Conservation (phyloP, 495 filamentous ascomycete species). For the Trichoderma gamsii region DNA sequence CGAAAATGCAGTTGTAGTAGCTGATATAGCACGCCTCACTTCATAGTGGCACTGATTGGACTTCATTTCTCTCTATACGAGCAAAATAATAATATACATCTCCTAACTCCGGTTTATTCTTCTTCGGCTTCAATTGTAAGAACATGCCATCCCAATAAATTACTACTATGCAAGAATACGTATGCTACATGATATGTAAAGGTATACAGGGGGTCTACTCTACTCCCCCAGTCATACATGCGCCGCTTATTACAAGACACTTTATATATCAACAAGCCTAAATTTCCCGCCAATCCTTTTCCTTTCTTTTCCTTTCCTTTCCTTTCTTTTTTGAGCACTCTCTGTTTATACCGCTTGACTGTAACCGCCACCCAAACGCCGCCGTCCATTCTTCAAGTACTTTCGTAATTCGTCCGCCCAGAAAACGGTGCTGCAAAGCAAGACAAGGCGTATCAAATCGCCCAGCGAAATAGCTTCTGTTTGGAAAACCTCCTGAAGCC, state of each 20-base stretch:
- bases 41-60: no score
- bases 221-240: slow-evolving; percentile 4
- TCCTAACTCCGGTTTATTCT: not conserved
- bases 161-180: not conserved
- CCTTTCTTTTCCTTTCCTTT: not conserved
- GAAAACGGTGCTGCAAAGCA: slow-evolving; percentile 80
- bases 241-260: not conserved
- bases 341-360: slow-evolving; percentile 42
- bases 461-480: slow-evolving; percentile 73
- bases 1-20: no score
- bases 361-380: slow-evolving; percentile 37
- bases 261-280: not conserved
- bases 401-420: slow-evolving; percentile 92
- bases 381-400: slow-evolving; percentile 48
- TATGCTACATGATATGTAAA: slow-evolving; percentile 6
- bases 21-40: no score
- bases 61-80: not conserved
- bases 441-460: slow-evolving; percentile 66
- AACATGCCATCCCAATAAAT: not conserved
- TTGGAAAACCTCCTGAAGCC: slow-evolving; percentile 89
- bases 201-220: slow-evolving; percentile 3
- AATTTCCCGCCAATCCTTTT: not conserved
- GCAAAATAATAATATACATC: not conserved
- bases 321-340: not conserved
- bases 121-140: not conserved